Evolutionary conservation across 1,284 basidiomycete species (phyloP).

Genomic region (Afroboletus lepidellus): DNA sequence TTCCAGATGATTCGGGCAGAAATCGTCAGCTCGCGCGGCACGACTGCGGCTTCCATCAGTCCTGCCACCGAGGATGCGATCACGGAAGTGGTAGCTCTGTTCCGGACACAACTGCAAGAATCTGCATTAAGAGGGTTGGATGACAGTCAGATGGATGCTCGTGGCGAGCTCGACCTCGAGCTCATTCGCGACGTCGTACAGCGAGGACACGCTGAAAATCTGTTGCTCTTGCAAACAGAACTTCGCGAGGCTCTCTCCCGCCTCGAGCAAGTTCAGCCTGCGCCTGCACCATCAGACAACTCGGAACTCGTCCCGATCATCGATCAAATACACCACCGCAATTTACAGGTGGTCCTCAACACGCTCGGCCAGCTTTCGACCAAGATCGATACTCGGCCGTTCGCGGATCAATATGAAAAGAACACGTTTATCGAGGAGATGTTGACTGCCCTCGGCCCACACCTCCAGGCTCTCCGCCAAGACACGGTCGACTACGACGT

Average conservation of each 20-base stretch:
- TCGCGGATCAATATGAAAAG: constrained; percentile 43
- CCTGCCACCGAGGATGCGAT: constrained; percentile 58
- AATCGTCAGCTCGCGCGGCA: constrained; percentile 29
- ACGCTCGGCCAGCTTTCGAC: constrained; percentile 60
- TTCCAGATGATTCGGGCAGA: constrained; percentile 51
- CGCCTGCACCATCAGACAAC: constrained; percentile 18
- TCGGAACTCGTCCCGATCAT: constrained; percentile 42
- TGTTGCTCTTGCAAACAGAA: constrained; percentile 57
- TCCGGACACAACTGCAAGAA: constrained; percentile 64
- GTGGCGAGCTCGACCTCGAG: constrained; percentile 75
- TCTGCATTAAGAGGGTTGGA: constrained; percentile 56
- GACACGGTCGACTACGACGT: constrained; percentile 75
- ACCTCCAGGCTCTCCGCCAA: constrained; percentile 53
- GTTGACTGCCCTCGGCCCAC: constrained; percentile 58
- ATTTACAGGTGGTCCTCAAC: constrained; percentile 55
- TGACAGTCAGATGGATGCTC: constrained; percentile 67
- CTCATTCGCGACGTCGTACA: constrained; percentile 69
- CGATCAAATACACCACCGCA: constrained; percentile 56
- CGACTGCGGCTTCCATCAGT: constrained; percentile 34
- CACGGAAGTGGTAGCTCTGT: constrained; percentile 61
- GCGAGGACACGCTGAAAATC: constrained; percentile 60
- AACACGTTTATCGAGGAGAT: constrained; percentile 59
- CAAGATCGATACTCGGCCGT: constrained; percentile 51
- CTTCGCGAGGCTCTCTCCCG: constrained; percentile 45
- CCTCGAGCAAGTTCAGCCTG: constrained; percentile 33